Conservation (phyloP, 768 basidiomycete species). For the Leccinellum luteum region DNA sequence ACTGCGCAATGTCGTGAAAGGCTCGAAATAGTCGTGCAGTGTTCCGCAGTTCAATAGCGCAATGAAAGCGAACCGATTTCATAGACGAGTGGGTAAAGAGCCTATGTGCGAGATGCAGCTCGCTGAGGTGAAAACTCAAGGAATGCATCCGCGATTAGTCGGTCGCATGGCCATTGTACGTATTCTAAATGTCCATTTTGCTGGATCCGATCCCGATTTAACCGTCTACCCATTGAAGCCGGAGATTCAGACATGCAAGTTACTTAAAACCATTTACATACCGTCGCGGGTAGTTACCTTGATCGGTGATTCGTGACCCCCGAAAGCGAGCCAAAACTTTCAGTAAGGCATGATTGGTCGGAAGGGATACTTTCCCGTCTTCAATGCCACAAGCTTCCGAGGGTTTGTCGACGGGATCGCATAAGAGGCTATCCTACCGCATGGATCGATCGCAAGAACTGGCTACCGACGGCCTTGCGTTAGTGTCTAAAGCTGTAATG, state of each 20-base stretch:
- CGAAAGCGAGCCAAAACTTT: background rate
- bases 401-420: background rate
- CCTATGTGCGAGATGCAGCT: too few species aligned
- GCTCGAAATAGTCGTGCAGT: background rate
- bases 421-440: background rate
- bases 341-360: background rate
- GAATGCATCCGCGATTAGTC: background rate
- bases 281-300: background rate
- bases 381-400: background rate
- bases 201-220: background rate
- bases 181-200: background rate
- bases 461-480: background rate
- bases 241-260: background rate
- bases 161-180: background rate
- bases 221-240: background rate
- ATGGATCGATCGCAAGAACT: too few species aligned
- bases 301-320: background rate
- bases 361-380: background rate
- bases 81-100: background rate
- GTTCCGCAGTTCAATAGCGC: background rate
- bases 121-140: conserved; percentile 2
- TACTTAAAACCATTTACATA: background rate
- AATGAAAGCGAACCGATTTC: background rate
- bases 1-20: background rate
- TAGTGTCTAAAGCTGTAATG: background rate